phyloP scores from a whole-genome alignment of 345 rosid genomes.

The Populus alba region DNA sequence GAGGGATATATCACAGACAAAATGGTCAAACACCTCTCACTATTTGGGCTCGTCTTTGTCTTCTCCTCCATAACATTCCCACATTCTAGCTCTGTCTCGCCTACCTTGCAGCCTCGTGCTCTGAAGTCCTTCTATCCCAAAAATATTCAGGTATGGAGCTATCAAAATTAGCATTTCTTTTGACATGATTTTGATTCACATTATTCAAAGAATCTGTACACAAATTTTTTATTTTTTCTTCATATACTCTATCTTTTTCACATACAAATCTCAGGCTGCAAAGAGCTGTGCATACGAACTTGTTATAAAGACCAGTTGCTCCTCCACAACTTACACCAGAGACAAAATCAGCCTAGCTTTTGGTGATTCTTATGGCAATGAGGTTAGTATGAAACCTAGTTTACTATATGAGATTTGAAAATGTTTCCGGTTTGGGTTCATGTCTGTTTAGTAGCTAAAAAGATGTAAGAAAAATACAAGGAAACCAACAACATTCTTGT shows the following conservation, averaged over 20 bases:
- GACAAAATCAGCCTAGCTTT: constrained; percentile 12
- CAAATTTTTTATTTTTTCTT: neutral
- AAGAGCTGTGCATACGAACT: constrained; percentile 8
- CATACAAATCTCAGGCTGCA: neutral
- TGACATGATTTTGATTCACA: neutral
- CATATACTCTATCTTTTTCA: too few relatives aligned
- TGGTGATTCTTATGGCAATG: constrained; percentile 9
- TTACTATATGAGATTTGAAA: neutral
- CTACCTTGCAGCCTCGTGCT: neutral
- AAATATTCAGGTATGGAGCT: neutral
- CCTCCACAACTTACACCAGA: constrained; percentile 14
- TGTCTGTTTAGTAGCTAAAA: neutral
- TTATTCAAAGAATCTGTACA: neutral
- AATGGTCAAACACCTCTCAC: neutral
- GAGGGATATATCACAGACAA: neutral
- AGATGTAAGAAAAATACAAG: neutral
- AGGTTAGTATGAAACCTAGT: neutral
- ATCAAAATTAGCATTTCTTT: neutral
- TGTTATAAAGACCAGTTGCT: constrained; percentile 13
- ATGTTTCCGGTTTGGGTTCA: too few relatives aligned
- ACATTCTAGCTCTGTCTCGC: neutral
- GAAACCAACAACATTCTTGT: neutral
- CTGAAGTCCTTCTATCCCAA: neutral
- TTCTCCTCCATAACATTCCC: constrained; percentile 1
- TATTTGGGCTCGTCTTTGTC: neutral